A percentile compares a stretch with the other conserved stretches of the same genome.
Evolutionary conservation across 257 asterid species (phyloP).

Genomic region (Knoxia roxburghii): DNA sequence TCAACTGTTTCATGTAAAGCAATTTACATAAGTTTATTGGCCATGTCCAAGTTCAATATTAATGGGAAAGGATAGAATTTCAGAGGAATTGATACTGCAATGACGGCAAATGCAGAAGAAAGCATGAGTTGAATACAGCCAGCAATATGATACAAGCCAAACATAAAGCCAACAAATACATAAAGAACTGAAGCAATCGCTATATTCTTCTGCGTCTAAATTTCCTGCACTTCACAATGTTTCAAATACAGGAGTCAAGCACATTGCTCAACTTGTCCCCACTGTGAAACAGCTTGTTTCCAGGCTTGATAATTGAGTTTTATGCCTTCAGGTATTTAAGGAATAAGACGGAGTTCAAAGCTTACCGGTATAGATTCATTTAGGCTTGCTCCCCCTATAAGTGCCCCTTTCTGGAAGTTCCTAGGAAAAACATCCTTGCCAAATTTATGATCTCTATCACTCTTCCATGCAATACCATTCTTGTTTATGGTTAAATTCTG

Average conservation of each 20-base stretch:
- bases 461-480: slow-evolving; percentile 81
- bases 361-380: slow-evolving; percentile 54
- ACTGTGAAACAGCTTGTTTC: too few species aligned
- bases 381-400: slow-evolving; percentile 65
- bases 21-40: slow-evolving; percentile 11
- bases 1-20: slow-evolving; percentile 45
- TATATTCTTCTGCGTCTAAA: background rate
- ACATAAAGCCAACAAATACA: background rate
- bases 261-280: background rate
- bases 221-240: background rate
- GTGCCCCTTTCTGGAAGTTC: slow-evolving; percentile 66
- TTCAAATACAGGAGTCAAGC: background rate
- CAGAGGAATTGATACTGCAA: background rate
- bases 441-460: slow-evolving; percentile 89
- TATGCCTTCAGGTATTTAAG: background rate
- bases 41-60: background rate
- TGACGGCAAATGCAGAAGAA: background rate
- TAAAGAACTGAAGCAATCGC: background rate
- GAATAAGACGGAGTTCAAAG: background rate
- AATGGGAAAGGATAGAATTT: background rate
- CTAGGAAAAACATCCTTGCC: slow-evolving; percentile 68
- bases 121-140: background rate
- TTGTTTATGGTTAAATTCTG: slow-evolving; percentile 53
- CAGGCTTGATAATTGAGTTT: too few species aligned
- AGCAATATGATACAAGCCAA: background rate